A percentile compares a stretch with the other conserved stretches of the same genome.
phyloP scores from a whole-genome alignment of 768 basidiomycete genomes.

The Cystofilobasidium bisporidii region DNA sequence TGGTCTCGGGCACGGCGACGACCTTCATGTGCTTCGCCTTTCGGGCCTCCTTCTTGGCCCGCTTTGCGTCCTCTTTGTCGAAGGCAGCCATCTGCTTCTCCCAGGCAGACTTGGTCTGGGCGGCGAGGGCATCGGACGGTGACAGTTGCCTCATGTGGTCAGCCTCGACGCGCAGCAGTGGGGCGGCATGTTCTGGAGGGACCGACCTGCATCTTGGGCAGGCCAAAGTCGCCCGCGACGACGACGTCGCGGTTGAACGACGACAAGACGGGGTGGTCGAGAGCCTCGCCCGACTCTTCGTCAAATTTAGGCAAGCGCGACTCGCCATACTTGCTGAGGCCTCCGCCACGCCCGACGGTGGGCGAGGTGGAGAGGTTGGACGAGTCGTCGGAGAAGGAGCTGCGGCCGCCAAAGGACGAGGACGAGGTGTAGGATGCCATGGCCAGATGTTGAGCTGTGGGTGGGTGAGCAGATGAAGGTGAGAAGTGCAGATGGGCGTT shows the following conservation, averaged over 20 bases:
- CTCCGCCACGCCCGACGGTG: too few relatives aligned
- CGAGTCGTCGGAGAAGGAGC: neutral
- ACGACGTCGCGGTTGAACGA: conserved; percentile 4
- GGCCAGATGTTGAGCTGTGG: neutral
- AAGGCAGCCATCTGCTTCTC: conserved; percentile 13
- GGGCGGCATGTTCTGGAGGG: neutral
- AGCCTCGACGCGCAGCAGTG: too few relatives aligned
- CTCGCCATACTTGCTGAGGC: neutral
- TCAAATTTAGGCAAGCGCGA: neutral
- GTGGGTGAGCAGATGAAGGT: too few relatives aligned
- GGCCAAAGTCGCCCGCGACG: conserved; percentile 3
- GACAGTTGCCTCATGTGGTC: too few relatives aligned
- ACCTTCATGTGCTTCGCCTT: conserved; percentile 1
- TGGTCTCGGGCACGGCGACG: neutral
- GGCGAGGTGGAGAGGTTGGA: neutral
- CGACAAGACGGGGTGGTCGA: neutral
- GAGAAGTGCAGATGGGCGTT: too few relatives aligned
- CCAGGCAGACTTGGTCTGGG: conserved; percentile 10
- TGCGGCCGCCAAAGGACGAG: conserved; percentile 3
- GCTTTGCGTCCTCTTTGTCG: conserved; percentile 7
- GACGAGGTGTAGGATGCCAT: neutral
- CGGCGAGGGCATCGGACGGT: neutral
- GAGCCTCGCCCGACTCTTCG: neutral
- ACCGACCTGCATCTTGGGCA: conserved; percentile 6
- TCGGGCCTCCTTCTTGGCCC: conserved; percentile 11